phyloP scores from a whole-genome alignment of 73 alveolate species.

The Tetrahymena thermophila region DNA sequence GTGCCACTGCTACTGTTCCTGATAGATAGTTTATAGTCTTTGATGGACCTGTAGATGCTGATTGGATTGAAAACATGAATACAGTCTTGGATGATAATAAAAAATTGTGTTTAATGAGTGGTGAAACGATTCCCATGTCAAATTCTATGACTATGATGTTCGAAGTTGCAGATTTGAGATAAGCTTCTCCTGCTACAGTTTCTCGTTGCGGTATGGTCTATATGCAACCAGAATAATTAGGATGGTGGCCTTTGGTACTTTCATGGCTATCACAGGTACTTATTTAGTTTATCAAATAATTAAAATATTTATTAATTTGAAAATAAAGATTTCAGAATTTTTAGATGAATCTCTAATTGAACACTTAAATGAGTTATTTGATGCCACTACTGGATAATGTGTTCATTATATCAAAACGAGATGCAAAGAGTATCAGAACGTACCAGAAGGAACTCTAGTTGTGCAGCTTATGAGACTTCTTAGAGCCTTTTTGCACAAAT shows the following conservation, averaged over 20 bases:
- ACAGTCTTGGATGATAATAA: conserved; percentile 97
- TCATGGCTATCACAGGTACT: background rate
- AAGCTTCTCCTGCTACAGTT: conserved; percentile 98
- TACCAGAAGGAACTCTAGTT: conserved; percentile 41
- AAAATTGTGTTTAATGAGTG: conserved; percentile 88
- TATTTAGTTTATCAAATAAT: background rate
- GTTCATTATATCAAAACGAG: conserved; percentile 5
- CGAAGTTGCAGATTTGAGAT: conserved; percentile 83
- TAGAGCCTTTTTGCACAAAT: background rate
- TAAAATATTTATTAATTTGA: conserved; percentile 2
- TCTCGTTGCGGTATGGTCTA: conserved; percentile 98
- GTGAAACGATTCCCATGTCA: conserved; percentile 85
- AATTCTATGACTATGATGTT: conserved; percentile 89
- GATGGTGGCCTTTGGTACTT: conserved; percentile 53
- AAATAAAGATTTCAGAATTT: conserved; percentile 3
- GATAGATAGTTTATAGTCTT: conserved; percentile 64
- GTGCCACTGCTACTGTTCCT: conserved; percentile 39
- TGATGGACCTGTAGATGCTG: conserved; percentile 98
- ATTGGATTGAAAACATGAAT: conserved; percentile 96
- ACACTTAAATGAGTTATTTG: conserved; percentile 35
- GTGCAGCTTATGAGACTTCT: conserved; percentile 4
- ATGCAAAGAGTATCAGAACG: conserved; percentile 33
- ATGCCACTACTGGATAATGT: conserved; percentile 30
- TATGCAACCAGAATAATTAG: conserved; percentile 85
- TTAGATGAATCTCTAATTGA: conserved; percentile 2